phyloP scores from a whole-genome alignment of 2,329 filamentous ascomycete genomes.

The Aspergillus sp. region DNA sequence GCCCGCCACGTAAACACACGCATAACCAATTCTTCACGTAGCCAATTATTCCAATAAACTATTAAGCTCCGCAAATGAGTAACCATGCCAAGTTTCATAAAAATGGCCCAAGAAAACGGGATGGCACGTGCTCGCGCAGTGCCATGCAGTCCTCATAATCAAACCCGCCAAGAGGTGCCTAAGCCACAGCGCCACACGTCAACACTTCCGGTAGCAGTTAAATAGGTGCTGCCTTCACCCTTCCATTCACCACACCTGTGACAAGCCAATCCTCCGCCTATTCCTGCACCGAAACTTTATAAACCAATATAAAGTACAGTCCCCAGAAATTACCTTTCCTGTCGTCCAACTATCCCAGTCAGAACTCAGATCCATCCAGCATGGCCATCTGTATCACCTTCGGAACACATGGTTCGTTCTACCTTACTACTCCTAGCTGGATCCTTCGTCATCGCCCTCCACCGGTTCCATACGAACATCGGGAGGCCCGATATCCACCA shows the following conservation, averaged over 20 bases:
- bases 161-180: conserved; percentile 23
- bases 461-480: background rate
- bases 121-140: conserved; percentile 1
- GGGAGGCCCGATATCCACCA: background rate
- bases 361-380: conserved; percentile 2
- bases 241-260: background rate
- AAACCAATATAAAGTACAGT: background rate
- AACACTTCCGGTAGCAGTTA: conserved; percentile 10
- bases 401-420: conserved; percentile 40
- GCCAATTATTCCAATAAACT: background rate
- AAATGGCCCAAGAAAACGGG: background rate
- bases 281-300: background rate
- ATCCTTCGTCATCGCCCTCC: conserved; percentile 5
- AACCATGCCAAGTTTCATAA: background rate
- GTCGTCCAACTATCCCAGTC: background rate
- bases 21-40: background rate
- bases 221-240: conserved; percentile 30
- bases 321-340: background rate
- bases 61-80: background rate
- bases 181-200: conserved; percentile 38
- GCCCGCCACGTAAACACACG: background rate
- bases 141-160: background rate
- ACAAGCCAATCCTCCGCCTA: background rate
- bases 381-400: conserved; percentile 48
- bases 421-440: background rate